These are phyloP conservation scores for Tetramitus jugosus DNA, from an alignment of 208 protist genomes.

Conservation along the genomic window DNA sequence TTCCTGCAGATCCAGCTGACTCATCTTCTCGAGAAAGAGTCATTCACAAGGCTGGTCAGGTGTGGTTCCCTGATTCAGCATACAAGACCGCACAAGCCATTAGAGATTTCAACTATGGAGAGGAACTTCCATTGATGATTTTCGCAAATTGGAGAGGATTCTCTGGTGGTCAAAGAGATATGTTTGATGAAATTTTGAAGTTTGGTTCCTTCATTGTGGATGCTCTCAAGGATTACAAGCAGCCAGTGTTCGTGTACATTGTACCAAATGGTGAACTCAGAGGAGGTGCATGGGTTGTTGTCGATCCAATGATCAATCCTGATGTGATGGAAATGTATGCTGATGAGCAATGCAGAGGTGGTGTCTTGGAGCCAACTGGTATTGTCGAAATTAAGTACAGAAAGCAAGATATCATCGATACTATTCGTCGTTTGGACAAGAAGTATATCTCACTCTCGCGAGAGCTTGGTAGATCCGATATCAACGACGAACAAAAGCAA, in stretches of 20 bases:
- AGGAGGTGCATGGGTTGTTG: conserved; percentile 94
- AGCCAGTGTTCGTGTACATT: conserved; percentile 93
- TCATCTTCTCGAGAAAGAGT: conserved; percentile 59
- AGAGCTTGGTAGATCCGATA: background rate
- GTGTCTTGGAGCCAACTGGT: conserved; percentile 88
- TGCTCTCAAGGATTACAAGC: conserved; percentile 81
- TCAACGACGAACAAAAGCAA: conserved; percentile 10
- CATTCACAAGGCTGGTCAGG: conserved; percentile 68
- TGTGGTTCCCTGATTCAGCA: conserved; percentile 94
- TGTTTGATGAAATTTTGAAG: conserved; percentile 98
- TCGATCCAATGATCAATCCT: conserved; percentile 92
- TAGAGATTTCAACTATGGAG: conserved; percentile 86
- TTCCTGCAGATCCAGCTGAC: conserved; percentile 90
- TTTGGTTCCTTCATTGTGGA: conserved; percentile 98
- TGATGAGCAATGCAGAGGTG: conserved; percentile 69
- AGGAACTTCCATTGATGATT: conserved; percentile 92
- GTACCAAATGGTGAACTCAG: conserved; percentile 89
- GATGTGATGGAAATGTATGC: conserved; percentile 96
- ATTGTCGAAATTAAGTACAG: conserved; percentile 92
- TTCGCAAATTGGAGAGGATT: conserved; percentile 98
- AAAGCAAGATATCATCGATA: conserved; percentile 65
- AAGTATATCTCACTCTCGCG: conserved; percentile 36
- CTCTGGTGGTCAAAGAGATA: conserved; percentile 95
- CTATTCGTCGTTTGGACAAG: conserved; percentile 74
- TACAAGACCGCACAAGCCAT: conserved; percentile 96